Evolutionary conservation across 768 basidiomycete species (phyloP), one percentile per base, ranked within the genome.

Genomic region (Boletus subparvulus): DNA sequence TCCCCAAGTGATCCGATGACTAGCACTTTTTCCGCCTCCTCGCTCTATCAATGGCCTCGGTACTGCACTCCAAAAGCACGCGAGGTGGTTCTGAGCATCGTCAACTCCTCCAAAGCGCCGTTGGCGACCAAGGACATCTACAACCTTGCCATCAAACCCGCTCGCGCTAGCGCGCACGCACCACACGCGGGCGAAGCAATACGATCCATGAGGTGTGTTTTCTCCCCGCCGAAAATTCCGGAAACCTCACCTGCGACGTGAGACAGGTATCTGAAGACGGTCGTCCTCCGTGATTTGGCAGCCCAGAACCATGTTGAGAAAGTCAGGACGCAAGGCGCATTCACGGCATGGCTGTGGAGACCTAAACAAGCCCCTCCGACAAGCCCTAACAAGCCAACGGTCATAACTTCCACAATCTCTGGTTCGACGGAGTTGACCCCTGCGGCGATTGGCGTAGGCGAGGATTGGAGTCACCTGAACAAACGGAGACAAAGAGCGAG

Each of bases 391-490:
- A 59, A 61, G 35, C 32, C 49, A 26, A 49, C 33, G 17, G 21
- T 21, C 8, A 21, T 4, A 13, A 14, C 49, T 0, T n/a, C 58
- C 21, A 32, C 52, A 28, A 33, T 32, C 16, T 21, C 50, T 4
- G 50, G 35, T 16, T 19, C 49, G 32, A 47, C 52, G 40, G 60
- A 43, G 35, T 39, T 67, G n/a, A 55, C 69, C 0, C 62, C 70
- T 4, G 65, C 62, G 16, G 70, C 70, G 12, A 68, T 71, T 10
- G 70, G 72, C 2, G 70, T 70, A 3, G 70, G 72, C 30, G 72
- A 69, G 50, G 84, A 88, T 61, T 77, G 76, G 66, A 73, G 77
- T 8, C 84, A 87, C 66, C 69, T 88, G 54, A 88, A 78, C 69
- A 80, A 73, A 61, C 74, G 83, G 53, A 71, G 85, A 60, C 78